phyloP scores from a whole-genome alignment of 106 monocot genomes.

The Iris macrosiphon region DNA sequence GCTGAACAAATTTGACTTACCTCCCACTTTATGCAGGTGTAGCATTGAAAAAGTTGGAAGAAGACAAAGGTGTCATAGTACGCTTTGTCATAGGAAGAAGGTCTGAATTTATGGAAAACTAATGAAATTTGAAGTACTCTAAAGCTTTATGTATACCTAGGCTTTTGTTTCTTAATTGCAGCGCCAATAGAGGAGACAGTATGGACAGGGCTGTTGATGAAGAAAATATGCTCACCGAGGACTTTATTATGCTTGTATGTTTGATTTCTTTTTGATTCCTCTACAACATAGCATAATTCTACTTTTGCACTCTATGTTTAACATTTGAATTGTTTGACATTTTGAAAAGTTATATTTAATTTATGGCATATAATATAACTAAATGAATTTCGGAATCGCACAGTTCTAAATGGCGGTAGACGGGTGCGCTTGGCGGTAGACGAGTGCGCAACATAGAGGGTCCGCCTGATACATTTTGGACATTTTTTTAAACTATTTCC shows the following conservation, averaged over 20 bases:
- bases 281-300: neutral
- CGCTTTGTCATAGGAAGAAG: slow-evolving; percentile 77
- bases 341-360: neutral
- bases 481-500: no score
- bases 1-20: neutral
- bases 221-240: slow-evolving; percentile 63
- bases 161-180: slow-evolving; percentile 18
- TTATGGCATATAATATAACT: slow-evolving; percentile 30
- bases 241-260: slow-evolving; percentile 85
- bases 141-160: neutral
- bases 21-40: slow-evolving; percentile 20
- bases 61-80: slow-evolving; percentile 53
- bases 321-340: neutral
- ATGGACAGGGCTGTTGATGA: slow-evolving; percentile 79
- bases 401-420: no score
- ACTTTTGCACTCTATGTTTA: neutral
- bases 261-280: neutral
- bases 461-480: no score
- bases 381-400: no score
- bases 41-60: slow-evolving; percentile 46
- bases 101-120: slow-evolving; percentile 13
- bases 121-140: neutral
- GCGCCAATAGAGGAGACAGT: slow-evolving; percentile 82
- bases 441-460: no score
- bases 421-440: no score